Evolutionary conservation across 2,329 filamentous ascomycete species (phyloP), one percentile per base, ranked within the genome.

Genomic region (Magnaporthiopsis rhizophila): DNA sequence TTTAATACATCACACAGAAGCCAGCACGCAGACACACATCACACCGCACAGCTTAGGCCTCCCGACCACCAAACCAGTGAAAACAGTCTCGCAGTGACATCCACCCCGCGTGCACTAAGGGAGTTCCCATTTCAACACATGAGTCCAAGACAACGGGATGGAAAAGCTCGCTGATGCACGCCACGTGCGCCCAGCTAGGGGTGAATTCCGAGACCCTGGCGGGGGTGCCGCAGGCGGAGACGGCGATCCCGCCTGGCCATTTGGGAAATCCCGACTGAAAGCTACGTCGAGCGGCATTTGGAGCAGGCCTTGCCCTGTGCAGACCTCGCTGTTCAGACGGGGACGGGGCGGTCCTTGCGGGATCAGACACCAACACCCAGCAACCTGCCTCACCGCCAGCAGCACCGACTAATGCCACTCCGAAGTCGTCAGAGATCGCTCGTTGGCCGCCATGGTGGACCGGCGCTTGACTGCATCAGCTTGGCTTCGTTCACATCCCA

Each of bases 151-250:
- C 38, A 45, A 15, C 45, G 45, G 45, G 45, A n/a, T 53, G 45
- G 18, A 6, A 53, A 24, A n/a, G 9, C 45, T 53, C 21, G 45
- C 6, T 53, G 45, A 24, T 53, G n/a, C 45, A 21, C 38, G 45
- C 45, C 45, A 53, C 45, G 45, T 53, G 45, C 45, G n/a, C 45
- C 45, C 45, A 53, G 45, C 45, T 53, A 21, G 45, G 45, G 45
- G 18, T 53, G 45, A 21, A 24, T 53, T 24, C 45, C 45, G 45
- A 53, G 45, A 53, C 45, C 45, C 45, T 53, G 45, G 15, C 45
- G 21, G 45, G 45, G 21, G 24, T 53, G 45, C 4, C 61, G n/a
- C 32, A 38, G 61, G 58, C 62, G 58, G 58, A 57, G 58, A 64
- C 62, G 45, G 45, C 45, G n/a, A n/a, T 21, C 45, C 45, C 45